A percentile compares a stretch with the other conserved stretches of the same genome.
Conservation (phyloP, 345 rosid genomes). For the Toxicodendron radicans region DNA sequence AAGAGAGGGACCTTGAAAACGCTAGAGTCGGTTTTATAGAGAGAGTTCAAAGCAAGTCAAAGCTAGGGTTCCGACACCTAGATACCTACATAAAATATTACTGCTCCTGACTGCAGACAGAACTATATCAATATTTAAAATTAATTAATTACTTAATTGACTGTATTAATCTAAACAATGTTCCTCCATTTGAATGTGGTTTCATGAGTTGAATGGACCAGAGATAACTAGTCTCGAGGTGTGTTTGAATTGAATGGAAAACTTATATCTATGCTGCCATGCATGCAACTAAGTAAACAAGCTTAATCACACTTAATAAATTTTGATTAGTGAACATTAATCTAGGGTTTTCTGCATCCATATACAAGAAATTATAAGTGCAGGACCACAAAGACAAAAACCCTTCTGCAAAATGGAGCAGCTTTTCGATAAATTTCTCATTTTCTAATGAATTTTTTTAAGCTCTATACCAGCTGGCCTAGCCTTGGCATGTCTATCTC, state of each 20-base stretch:
- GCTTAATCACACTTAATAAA: no score
- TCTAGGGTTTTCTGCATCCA: constrained; percentile 4
- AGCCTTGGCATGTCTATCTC: background rate
- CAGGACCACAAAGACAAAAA: background rate
- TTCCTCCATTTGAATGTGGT: constrained; percentile 5
- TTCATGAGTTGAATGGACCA: constrained; percentile 10
- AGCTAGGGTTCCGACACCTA: constrained; percentile 41
- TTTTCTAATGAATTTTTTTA: background rate
- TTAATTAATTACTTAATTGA: background rate
- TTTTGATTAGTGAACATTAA: background rate
- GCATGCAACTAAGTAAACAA: background rate
- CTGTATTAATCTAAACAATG: background rate
- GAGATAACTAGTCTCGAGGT: background rate
- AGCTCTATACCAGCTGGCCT: constrained; percentile 4
- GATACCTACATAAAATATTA: constrained; percentile 23
- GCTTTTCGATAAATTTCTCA: background rate
- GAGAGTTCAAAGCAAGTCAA: constrained; percentile 38
- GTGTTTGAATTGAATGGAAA: background rate
- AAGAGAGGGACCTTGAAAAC: constrained; percentile 32
- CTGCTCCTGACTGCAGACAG: constrained; percentile 23
- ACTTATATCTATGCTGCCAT: background rate
- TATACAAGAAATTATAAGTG: background rate
- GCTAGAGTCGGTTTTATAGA: constrained; percentile 37
- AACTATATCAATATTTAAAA: constrained; percentile 22
- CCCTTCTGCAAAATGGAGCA: constrained; percentile 2